Conservation (phyloP, 208 protist species). For the Leptomonas seymouri region DNA sequence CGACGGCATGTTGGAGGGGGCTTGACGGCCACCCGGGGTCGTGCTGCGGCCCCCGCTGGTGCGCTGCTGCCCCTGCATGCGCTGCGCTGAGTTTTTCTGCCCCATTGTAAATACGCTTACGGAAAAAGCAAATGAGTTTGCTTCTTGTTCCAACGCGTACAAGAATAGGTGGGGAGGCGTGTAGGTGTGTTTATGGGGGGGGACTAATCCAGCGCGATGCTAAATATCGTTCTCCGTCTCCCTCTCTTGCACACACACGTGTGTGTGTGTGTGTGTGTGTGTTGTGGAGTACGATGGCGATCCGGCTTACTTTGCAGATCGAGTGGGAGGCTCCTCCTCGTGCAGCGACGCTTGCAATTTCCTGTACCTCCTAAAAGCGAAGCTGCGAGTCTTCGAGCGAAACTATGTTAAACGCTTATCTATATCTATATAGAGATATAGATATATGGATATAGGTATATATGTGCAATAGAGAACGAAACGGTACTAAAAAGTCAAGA, state of each 20-base stretch:
- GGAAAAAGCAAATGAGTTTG: no score
- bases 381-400: no score
- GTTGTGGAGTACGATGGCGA: constrained; percentile 7
- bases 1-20: constrained; percentile 61
- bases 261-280: no score
- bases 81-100: constrained; percentile 39
- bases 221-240: no score
- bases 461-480: not conserved
- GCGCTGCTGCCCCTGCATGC: constrained; percentile 27
- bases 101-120: constrained; percentile 24
- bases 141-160: no score
- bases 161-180: no score
- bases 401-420: not conserved
- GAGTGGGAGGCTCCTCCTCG: not conserved
- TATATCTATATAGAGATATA: not conserved
- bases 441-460: not conserved
- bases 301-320: not conserved
- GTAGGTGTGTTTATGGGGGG: no score
- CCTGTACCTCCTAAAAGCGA: not conserved
- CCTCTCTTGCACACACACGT: no score
- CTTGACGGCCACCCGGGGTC: constrained; percentile 9
- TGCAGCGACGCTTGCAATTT: no score
- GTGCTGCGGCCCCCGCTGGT: constrained; percentile 15
- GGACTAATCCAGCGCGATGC: no score
- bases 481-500: not conserved